Conservation (phyloP, 306 rosid species). For the Acacia acuminata region DNA sequence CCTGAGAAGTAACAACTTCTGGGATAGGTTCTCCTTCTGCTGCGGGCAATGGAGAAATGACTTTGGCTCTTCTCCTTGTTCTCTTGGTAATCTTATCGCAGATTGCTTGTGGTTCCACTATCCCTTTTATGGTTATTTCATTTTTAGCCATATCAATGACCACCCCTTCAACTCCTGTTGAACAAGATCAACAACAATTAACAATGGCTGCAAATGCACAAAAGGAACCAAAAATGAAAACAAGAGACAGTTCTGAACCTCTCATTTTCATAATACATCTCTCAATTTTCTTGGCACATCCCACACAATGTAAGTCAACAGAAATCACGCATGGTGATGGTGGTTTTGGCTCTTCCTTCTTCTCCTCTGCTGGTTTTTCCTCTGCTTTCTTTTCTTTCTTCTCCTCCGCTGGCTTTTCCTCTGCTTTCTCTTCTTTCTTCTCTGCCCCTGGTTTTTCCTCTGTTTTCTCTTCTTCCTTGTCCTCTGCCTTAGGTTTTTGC, state of each 20-base stretch:
- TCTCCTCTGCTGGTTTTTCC: constrained; percentile 51
- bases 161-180: constrained; percentile 83
- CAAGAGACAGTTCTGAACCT: constrained; percentile 44
- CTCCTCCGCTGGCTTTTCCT: constrained; percentile 35
- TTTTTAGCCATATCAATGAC: constrained; percentile 67
- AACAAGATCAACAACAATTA: constrained; percentile 1
- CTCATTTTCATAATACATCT: constrained; percentile 75
- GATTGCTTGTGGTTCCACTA: constrained; percentile 83
- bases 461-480: constrained; percentile 40
- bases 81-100: constrained; percentile 65
- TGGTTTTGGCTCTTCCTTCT: constrained; percentile 71
- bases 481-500: constrained; percentile 48
- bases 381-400: constrained; percentile 10
- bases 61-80: constrained; percentile 68
- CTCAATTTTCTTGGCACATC: constrained; percentile 92
- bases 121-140: constrained; percentile 90
- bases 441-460: constrained; percentile 19
- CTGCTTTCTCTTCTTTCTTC: constrained; percentile 30
- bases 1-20: constrained; percentile 83
- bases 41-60: constrained; percentile 83
- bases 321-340: constrained; percentile 69
- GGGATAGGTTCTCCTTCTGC: constrained; percentile 90
- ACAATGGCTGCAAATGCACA: constrained; percentile 9
- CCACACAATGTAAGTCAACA: constrained; percentile 91
- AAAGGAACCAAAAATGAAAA: neutral